Evolutionary conservation across 208 protist genomes (phyloP), one percentile per base, ranked within the genome.

Genomic region (Acanthamoeba lenticulata): DNA sequence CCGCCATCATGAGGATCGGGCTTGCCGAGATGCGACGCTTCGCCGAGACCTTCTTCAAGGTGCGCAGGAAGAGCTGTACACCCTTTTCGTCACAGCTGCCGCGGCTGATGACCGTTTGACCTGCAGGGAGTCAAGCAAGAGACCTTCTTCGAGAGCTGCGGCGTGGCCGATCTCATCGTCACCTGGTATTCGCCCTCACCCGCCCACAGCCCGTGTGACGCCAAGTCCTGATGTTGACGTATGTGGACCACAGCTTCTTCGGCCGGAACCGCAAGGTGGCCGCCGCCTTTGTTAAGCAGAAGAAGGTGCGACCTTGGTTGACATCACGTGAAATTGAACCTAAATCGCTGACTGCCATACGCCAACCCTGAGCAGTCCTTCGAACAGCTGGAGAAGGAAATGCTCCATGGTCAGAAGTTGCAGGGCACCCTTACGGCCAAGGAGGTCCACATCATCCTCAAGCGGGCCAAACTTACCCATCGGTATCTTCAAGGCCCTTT

Each of bases 361-460:
- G 21, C 72, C 2, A 27, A 0, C 2, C 0, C 34, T 5, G 7
- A 55, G 11, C 36, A 88, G 79, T 45, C 29, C 38, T 62, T 88
- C 32, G 94, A 96, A 2, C 19, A 94, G 36, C 81, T 97, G 40
- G 96, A 97, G 95, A 91, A 55, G 40, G 94, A 97, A 79, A n/a
- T 98, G 38, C 94, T 98, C 0, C 94, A 95, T 4, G 96, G 96
- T 0, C 96, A 97, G 88, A 98, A 98, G 94, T 88, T 98, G 42
- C 96, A 97, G 81, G 97, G 97, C 47, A 95, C 94, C 32, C 55
- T 95, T n/a, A 97, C 97, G 21, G 90, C 94, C 29, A 90, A 94
- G 62, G 97, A 98, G 79, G 94, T 98, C 19, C n/a, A 88, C 47
- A 60, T 27, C 32, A 60, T 88, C 7, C 79, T 88, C 47, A 49